Base-by-base conservation (phyloP, 345 rosid genomes). In the Lepidium didymum region DNA sequence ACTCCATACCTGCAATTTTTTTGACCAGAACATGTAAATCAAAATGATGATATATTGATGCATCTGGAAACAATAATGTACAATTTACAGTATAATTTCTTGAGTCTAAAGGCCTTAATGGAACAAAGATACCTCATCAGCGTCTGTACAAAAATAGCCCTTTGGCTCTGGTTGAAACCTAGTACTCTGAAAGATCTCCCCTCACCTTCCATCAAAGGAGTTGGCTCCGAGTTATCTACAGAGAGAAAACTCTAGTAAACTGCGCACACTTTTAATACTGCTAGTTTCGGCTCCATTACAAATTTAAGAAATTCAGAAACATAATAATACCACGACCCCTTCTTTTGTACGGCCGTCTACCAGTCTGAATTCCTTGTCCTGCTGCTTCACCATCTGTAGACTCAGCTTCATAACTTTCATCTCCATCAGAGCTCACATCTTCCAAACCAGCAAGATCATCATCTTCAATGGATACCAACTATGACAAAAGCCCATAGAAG, bases 371-470 rank as follows among this genome's bases (percentile, higher is more conserved):
- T 79, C 96, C 98, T 69, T 84, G 74, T 11, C 86, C 82, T 25
- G 85, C 58, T 71, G 96, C 72, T 78, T 95, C 99, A 62, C 88
- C 86, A 70, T 86, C 96, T 12, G 94, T 84, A 75, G 88, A 73
- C 47, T 89, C 97, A 27, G 96, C 98, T 84, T 95, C 99, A 64
- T 85, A 95, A 66, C 89, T 91, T 79, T 91, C 98, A 81, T 95
- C 98, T 4, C 87, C 93, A 65, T 95, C 97, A 46, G 96, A 86
- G 77, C 99, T 91, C 66, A 89, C 88, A 81, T 89, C 99, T 86
- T 95, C 96, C 78, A 91, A 61, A 73, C 99, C 99, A 67, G 99
- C 99, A 75, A 95, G 96, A 76, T 95, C 98, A 76, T 95, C 99
- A 7, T 95, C 99, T 75, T 95, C 98, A 64, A 91, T 85, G 65